Evolutionary conservation across 1,284 basidiomycete species (phyloP), one percentile per base, ranked within the genome.

Genomic region (Trichosporon coremiiforme): DNA sequence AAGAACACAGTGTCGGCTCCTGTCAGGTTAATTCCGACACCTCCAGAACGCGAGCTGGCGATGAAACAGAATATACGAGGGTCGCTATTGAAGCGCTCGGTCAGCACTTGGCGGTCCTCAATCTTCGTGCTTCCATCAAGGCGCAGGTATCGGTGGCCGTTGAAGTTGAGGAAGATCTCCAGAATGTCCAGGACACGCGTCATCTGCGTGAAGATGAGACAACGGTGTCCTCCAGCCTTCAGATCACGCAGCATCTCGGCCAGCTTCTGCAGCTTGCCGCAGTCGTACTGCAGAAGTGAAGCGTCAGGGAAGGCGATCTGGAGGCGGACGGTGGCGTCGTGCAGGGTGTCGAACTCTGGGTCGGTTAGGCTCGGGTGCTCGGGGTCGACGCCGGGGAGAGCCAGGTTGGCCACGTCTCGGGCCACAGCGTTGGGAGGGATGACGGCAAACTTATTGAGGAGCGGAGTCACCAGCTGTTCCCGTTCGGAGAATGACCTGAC

Each of bases 161-260:
- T 94, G 74, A 94, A 90, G 77, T 92, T 96, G 71, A 98, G 87
- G 84, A 96, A 98, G 45, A 90, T 90, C 80, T 98, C 96, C 65
- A 98, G 87, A 68, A 98, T 95, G 82, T 98, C 95, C 68, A 98
- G 86, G 45, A 98, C 91, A 70, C 88, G 88, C 25, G 95, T 98
- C 95, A 98, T 98, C 79, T 98, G 95, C 0, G 95, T 98, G 82
- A 98, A 98, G 76, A 98, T 96, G 64, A 98, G 86, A 25, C 94
- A 88, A 1, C 95, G 91, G 79, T 98, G 95, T 0, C 94, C 93
- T 2, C 89, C 93, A 0, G 89, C 89, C 78, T 95, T 94, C 79
- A 90, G 91, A 78, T 92, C 89, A 25, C 93, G 89, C 57, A 98
- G 87, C 36, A 98, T 86, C 29, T 85, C 85, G 36, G 90, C 88